Conservation (phyloP, 208 protist genomes). For the Herpetomonas samuelpessoai region DNA sequence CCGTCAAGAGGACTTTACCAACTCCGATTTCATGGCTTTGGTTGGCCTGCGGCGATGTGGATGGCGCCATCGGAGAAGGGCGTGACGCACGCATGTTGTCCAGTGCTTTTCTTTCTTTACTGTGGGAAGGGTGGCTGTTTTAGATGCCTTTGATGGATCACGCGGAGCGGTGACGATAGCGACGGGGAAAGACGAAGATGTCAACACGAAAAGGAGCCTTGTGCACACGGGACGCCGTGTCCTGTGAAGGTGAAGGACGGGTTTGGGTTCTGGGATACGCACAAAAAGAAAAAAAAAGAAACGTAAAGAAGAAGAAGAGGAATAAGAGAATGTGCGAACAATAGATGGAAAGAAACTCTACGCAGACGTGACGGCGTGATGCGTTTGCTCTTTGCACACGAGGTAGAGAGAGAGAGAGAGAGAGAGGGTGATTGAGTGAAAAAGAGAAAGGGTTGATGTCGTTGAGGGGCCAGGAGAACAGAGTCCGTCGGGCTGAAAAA, state of each 20-base stretch:
- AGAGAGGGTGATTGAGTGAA: neutral
- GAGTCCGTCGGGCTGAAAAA: neutral
- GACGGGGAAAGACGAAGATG: no score
- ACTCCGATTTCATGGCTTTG: conserved; percentile 12
- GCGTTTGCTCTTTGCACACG: no score
- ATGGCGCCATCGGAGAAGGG: no score
- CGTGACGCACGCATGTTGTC: no score
- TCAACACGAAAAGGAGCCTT: no score
- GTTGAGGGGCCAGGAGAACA: no score
- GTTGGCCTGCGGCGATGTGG: neutral
- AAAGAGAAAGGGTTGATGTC: conserved; percentile 2
- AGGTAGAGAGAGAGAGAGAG: conserved; percentile 7
- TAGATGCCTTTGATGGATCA: no score
- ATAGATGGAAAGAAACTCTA: neutral
- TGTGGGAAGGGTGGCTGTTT: no score
- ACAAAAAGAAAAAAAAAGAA: conserved; percentile 5
- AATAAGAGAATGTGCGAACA: neutral
- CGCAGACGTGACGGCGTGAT: neutral
- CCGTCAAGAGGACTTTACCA: conserved; percentile 27
- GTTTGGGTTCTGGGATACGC: neutral
- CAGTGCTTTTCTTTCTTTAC: no score
- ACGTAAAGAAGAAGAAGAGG: conserved; percentile 4
- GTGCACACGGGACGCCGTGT: no score
- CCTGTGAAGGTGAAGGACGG: neutral
- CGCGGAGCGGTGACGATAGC: no score